phyloP scores from a whole-genome alignment of 129 eudicot species.

The Helianthus tuberosus region DNA sequence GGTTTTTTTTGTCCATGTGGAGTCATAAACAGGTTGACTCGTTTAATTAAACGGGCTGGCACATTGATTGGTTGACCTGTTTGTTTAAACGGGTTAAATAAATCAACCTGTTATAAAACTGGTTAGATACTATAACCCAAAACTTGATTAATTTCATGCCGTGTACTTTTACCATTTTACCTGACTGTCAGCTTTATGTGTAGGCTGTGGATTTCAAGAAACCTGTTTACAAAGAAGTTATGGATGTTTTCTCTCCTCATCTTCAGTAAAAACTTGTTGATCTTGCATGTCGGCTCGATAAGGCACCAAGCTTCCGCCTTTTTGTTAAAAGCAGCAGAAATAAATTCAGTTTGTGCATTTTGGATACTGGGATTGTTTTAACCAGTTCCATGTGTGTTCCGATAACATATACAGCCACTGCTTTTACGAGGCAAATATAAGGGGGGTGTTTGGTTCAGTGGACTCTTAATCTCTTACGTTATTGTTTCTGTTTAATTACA shows the following conservation, averaged over 20 bases:
- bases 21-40: no score
- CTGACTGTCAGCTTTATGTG: conserved; percentile 3
- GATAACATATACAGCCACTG: conserved; percentile 5
- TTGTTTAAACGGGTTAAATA: no score
- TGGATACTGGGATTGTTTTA: not conserved
- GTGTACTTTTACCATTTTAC: no score
- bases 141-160: no score
- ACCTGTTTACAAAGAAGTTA: conserved; percentile 82
- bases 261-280: conserved; percentile 48
- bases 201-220: conserved; percentile 97
- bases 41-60: no score
- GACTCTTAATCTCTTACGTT: not conserved
- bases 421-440: conserved; percentile 11
- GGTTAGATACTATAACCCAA: no score
- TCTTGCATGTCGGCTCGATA: conserved; percentile 6
- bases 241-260: conserved; percentile 65
- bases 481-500: not conserved
- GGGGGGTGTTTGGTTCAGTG: not conserved
- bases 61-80: no score
- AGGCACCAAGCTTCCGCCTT: not conserved
- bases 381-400: not conserved
- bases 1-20: no score
- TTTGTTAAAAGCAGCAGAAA: not conserved
- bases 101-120: no score
- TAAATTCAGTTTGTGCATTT: not conserved